These are phyloP conservation scores for Penicillium nordicum DNA, from an alignment of 2,329 filamentous ascomycete genomes.

Conservation along the genomic window DNA sequence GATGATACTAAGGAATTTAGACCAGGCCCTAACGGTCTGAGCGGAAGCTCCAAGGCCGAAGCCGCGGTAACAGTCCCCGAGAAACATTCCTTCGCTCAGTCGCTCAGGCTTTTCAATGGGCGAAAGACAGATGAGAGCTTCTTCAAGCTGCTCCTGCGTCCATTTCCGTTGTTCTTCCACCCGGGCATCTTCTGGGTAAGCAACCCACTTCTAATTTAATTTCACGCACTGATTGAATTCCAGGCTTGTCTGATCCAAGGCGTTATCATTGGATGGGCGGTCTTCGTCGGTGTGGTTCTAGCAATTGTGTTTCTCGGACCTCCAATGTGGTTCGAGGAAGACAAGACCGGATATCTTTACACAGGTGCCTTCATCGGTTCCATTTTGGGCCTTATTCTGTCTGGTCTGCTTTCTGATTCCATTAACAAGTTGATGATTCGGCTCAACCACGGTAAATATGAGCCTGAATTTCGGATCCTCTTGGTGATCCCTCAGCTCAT, in stretches of 20 bases:
- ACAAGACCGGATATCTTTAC: slow-evolving; percentile 82
- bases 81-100: slow-evolving; percentile 57
- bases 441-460: slow-evolving; percentile 76
- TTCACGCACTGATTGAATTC: slow-evolving; percentile 7
- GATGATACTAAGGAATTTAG: slow-evolving; percentile 11
- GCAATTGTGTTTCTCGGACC: slow-evolving; percentile 78
- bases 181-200: slow-evolving; percentile 75
- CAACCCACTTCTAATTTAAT: slow-evolving; percentile 25
- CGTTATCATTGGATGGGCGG: slow-evolving; percentile 89
- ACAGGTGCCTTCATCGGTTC: slow-evolving; percentile 82
- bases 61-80: slow-evolving; percentile 32
- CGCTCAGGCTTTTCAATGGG: slow-evolving; percentile 70
- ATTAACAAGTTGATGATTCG: slow-evolving; percentile 67
- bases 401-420: slow-evolving; percentile 70
- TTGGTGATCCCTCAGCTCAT: slow-evolving; percentile 80
- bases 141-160: slow-evolving; percentile 62
- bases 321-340: slow-evolving; percentile 76
- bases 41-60: slow-evolving; percentile 10
- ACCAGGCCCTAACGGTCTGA: neutral
- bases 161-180: slow-evolving; percentile 78
- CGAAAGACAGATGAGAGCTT: slow-evolving; percentile 76
- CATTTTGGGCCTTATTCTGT: slow-evolving; percentile 70
- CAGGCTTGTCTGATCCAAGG: slow-evolving; percentile 73
- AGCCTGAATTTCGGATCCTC: slow-evolving; percentile 84
- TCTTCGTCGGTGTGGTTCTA: slow-evolving; percentile 81